phyloP scores from a whole-genome alignment of 176 grass and related monocot genomes.

The Typha latifolia region DNA sequence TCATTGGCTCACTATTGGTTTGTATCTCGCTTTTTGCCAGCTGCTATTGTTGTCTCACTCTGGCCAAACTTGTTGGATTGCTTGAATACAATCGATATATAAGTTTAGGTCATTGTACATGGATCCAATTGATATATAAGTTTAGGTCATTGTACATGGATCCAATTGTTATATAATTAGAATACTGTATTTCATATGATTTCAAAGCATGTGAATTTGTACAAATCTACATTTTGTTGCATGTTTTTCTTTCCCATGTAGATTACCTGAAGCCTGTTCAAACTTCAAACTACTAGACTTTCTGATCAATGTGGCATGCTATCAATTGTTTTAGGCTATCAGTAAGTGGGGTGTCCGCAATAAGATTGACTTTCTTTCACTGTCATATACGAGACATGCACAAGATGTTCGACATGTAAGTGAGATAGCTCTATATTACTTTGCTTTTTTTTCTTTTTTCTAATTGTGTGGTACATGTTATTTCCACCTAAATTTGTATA shows the following conservation, averaged over 20 bases:
- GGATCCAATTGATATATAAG: no score
- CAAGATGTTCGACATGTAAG: constrained; percentile 87
- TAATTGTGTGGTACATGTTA: not conserved
- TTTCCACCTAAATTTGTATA: not conserved
- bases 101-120: no score
- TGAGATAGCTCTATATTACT: not conserved
- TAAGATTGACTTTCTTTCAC: constrained; percentile 96
- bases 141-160: no score
- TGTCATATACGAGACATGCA: constrained; percentile 92
- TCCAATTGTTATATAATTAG: no score
- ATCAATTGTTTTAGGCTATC: constrained; percentile 52
- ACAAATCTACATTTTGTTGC: not conserved
- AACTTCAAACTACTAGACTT: not conserved
- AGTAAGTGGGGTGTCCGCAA: constrained; percentile 86
- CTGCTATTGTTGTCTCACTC: no score
- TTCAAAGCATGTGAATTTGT: not conserved
- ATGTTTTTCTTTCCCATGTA: not conserved
- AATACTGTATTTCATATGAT: not conserved
- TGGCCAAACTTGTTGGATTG: no score
- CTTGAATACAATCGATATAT: no score
- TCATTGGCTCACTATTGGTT: no score
- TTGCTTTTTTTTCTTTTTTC: not conserved
- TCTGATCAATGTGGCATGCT: not conserved
- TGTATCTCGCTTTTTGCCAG: no score
- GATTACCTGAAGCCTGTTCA: not conserved